phyloP scores from a whole-genome alignment of 1,284 basidiomycete species.

The Cutaneotrichosporon dermatis region DNA sequence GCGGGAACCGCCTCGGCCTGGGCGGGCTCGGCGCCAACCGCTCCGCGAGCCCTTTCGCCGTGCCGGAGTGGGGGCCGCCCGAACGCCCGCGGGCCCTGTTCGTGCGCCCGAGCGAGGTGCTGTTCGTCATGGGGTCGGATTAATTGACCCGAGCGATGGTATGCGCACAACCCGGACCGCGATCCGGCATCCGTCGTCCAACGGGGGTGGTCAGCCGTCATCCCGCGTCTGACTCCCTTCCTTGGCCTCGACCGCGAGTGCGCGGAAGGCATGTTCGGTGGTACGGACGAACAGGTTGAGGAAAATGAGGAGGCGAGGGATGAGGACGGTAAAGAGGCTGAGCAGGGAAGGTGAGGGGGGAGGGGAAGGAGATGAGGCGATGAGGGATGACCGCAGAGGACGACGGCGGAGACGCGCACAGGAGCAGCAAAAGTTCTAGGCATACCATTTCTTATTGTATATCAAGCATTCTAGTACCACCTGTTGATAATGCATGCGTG shows the following conservation, averaged over 20 bases:
- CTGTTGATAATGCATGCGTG: conserved; percentile 1
- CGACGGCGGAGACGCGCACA: no score
- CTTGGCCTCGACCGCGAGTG: no score
- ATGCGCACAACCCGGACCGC: background rate
- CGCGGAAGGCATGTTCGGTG: no score
- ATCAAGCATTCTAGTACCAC: conserved; percentile 1
- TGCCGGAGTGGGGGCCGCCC: conserved; percentile 15
- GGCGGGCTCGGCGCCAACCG: background rate
- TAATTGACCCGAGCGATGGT: background rate
- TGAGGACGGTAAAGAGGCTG: no score
- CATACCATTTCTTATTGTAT: background rate
- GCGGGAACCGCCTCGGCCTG: conserved; percentile 2
- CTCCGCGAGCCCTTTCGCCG: conserved; percentile 18
- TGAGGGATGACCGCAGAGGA: no score
- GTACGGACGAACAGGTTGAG: no score
- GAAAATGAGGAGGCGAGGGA: no score
- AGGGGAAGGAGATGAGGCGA: no score
- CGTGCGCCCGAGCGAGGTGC: conserved; percentile 38
- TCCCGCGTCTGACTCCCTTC: no score
- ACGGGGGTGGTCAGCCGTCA: no score
- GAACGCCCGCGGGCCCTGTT: conserved; percentile 35
- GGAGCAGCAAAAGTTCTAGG: background rate
- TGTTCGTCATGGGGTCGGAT: conserved; percentile 41
- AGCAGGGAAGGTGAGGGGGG: no score
- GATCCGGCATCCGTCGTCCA: no score